Percentiles rank a stretch among this genome's conserved stretches.
phyloP scores from a whole-genome alignment of 176 grass and related monocot species.

The Triticum aestivum region DNA sequence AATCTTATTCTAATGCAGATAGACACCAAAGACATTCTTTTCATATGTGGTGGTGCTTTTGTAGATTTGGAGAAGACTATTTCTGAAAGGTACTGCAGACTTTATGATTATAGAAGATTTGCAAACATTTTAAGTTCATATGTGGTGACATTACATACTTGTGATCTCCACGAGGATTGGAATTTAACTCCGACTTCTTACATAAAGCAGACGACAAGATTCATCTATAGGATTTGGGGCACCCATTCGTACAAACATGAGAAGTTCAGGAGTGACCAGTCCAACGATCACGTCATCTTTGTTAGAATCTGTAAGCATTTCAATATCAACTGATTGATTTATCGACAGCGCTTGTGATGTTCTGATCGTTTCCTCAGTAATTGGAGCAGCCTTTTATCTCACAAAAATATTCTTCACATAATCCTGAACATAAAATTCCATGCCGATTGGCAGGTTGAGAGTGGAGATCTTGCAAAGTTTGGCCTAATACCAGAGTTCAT shows the following conservation, averaged over 20 bases:
- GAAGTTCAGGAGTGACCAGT: conserved; percentile 64
- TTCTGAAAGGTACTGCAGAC: conserved; percentile 82
- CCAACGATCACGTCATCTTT: conserved; percentile 76
- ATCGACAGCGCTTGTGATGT: background rate
- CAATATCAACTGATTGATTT: background rate
- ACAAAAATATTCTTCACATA: conserved; percentile 2
- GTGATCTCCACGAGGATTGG: background rate
- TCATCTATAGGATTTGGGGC: conserved; percentile 99
- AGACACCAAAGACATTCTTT: conserved; percentile 99
- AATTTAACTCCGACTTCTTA: conserved; percentile 36
- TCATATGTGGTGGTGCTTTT: conserved; percentile 98
- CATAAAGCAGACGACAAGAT: conserved; percentile 82
- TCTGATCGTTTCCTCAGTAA: background rate
- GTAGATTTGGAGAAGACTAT: conserved; percentile 95
- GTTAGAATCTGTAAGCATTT: conserved; percentile 83
- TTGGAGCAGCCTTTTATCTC: conserved; percentile 1
- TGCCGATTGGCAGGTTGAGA: conserved; percentile 75
- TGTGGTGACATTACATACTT: background rate
- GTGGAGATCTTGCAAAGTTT: conserved; percentile 78
- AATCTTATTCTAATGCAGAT: conserved; percentile 56
- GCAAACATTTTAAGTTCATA: background rate
- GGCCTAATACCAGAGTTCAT: conserved; percentile 97
- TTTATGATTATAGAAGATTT: background rate
- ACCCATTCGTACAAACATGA: conserved; percentile 83
- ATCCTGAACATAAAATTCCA: conserved; percentile 26